Evolutionary conservation across 176 grass and related monocot species (phyloP).

Genomic region (Oryza brachyantha): DNA sequence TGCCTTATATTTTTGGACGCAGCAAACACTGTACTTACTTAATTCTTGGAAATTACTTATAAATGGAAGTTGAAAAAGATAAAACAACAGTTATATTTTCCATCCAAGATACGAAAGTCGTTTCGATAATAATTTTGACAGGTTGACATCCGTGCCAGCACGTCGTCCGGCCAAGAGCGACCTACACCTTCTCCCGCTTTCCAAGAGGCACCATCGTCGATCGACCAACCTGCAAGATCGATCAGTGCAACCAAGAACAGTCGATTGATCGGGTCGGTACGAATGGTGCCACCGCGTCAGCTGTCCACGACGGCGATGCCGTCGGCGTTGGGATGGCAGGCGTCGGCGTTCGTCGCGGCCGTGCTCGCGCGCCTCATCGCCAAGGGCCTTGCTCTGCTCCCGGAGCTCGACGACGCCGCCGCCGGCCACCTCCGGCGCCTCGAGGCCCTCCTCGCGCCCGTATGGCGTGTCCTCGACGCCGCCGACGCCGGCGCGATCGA

Average conservation of each 20-base stretch:
- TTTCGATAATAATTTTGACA: not conserved
- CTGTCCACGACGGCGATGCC: not conserved
- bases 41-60: too few relatives aligned
- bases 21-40: too few relatives aligned
- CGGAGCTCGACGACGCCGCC: constrained; percentile 24
- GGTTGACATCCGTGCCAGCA: not conserved
- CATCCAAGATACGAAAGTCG: not conserved
- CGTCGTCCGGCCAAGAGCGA: not conserved
- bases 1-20: too few relatives aligned
- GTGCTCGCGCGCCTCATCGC: constrained; percentile 41
- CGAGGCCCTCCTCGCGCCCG: constrained; percentile 34
- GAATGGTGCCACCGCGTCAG: constrained; percentile 19
- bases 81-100: not conserved
- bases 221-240: not conserved
- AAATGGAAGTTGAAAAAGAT: not conserved
- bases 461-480: constrained; percentile 40
- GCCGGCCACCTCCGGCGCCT: constrained; percentile 40
- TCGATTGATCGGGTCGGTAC: not conserved
- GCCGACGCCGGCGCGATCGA: constrained; percentile 41
- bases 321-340: constrained; percentile 6
- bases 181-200: not conserved
- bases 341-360: constrained; percentile 36
- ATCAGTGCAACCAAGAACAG: not conserved
- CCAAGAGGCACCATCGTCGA: not conserved
- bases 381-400: constrained; percentile 9